Evolutionary conservation across 2,329 filamentous ascomycete genomes (phyloP), one percentile per base, ranked within the genome.

Genomic region (Colletotrichum nymphaeae): DNA sequence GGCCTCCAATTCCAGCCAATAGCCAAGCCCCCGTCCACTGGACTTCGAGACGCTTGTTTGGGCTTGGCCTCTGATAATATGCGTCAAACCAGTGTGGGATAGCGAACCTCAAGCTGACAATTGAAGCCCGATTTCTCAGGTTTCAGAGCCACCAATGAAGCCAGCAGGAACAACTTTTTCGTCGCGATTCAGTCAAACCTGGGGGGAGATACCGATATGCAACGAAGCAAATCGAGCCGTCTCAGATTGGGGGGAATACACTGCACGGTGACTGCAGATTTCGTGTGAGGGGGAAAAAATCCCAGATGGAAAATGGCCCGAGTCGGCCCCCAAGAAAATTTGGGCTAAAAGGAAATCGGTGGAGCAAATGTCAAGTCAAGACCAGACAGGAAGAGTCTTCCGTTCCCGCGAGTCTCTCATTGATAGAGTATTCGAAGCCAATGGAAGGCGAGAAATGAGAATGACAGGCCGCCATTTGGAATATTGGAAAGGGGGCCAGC

Each of bases 331-430:
- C 67, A 70, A 55, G 53, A 57, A 65, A 70, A 70, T 30, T 30
- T 55, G 60, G 67, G 35, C 67, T 57, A 26, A 57, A 63, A 52
- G 49, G 66, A 55, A 62, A 55, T 62, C 56, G 60, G 71, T 70
- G 71, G 71, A 58, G 67, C 60, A 71, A 26, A 19, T 32, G 56
- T 26, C 46, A 70, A 9, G 55, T 70, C 28, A 70, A 66, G 49
- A 66, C 67, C 56, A 70, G 56, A 73, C 67, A 70, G 56, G 67
- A 73, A 70, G 55, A 59, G 60, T 52, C 67, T 71, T 73, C 60
- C 59, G 65, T 49, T 65, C 53, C 67, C 46, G 55, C 66, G 70
- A 73, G 66, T 60, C 42, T 65, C 53, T 32, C 46, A 19, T 55
- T 24, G 46, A 64, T 49, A 35, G 55, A 62, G 55, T 56, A 49